phyloP scores from a whole-genome alignment of 495 filamentous ascomycete species.

The Clavariopsis aquatica region DNA sequence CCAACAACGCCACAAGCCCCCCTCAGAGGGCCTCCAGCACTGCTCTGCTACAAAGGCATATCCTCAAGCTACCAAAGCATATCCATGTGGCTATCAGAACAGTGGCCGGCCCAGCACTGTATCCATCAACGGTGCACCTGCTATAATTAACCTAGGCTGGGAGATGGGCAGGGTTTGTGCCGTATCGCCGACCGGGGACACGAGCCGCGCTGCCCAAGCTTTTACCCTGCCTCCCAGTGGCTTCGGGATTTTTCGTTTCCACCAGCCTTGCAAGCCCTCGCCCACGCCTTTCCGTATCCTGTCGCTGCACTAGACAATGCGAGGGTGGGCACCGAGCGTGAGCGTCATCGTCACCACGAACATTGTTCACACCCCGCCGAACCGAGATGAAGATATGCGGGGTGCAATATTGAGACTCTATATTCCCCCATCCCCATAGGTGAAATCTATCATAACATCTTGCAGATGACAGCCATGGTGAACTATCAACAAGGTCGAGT shows the following conservation, averaged over 20 bases:
- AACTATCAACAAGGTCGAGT: background rate
- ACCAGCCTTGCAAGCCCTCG: slow-evolving; percentile 20
- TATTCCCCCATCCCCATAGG: background rate
- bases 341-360: background rate
- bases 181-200: slow-evolving; percentile 4
- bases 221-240: slow-evolving; percentile 16
- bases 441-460: background rate
- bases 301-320: slow-evolving; percentile 6
- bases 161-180: slow-evolving; percentile 1
- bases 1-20: background rate
- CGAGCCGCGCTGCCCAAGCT: slow-evolving; percentile 32
- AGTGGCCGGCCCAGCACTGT: slow-evolving; percentile 17
- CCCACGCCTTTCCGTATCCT: slow-evolving; percentile 17
- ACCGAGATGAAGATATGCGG: background rate
- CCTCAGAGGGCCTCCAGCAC: background rate
- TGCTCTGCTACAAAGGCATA: background rate
- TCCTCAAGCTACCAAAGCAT: background rate
- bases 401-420: background rate
- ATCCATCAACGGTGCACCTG: slow-evolving; percentile 25
- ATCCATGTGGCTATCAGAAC: background rate
- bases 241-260: slow-evolving; percentile 25
- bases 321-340: background rate
- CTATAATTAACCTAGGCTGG: slow-evolving; percentile 30
- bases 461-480: slow-evolving; percentile 24
- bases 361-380: background rate